Conservation (phyloP, 164 flowering plant species). For the Vitis cinerea region DNA sequence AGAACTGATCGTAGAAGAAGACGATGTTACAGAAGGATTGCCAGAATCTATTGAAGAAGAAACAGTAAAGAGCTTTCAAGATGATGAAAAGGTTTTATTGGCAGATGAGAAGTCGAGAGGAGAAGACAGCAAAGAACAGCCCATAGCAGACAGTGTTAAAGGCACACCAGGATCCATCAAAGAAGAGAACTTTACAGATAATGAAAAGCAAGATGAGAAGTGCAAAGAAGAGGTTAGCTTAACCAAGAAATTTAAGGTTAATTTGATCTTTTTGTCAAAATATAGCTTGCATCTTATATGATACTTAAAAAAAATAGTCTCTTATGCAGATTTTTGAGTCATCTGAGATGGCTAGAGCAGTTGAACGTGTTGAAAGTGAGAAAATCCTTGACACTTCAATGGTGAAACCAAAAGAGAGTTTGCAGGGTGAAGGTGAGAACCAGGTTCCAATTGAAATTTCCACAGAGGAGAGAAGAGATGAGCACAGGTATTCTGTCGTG, state of each 20-base stretch:
- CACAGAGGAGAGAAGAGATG: conserved; percentile 10
- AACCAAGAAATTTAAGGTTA: not conserved
- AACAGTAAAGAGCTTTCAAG: conserved; percentile 6
- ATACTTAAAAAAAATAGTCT: not conserved
- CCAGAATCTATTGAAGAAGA: conserved; percentile 10
- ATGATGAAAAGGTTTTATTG: not conserved
- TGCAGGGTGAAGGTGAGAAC: conserved; percentile 7
- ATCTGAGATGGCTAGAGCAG: conserved; percentile 1
- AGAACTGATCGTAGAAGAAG: not conserved
- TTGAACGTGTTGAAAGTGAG: conserved; percentile 1
- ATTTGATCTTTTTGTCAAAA: not conserved
- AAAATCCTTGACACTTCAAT: not conserved
- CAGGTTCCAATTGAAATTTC: conserved; percentile 2
- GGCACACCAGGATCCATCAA: not conserved
- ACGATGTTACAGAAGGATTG: not conserved
- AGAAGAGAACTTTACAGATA: conserved; percentile 7
- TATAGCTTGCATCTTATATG: not conserved
- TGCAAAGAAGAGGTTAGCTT: conserved; percentile 21
- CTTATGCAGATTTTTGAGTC: conserved; percentile 7
- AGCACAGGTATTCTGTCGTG: conserved; percentile 2
- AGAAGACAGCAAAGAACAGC: conserved; percentile 5
- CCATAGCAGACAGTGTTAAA: not conserved
- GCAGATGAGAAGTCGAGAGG: not conserved
- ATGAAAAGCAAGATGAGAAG: conserved; percentile 3
- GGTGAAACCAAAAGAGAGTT: conserved; percentile 5